Conservation (phyloP, 139 green algal species). For the Diplosphaera chodatii region DNA sequence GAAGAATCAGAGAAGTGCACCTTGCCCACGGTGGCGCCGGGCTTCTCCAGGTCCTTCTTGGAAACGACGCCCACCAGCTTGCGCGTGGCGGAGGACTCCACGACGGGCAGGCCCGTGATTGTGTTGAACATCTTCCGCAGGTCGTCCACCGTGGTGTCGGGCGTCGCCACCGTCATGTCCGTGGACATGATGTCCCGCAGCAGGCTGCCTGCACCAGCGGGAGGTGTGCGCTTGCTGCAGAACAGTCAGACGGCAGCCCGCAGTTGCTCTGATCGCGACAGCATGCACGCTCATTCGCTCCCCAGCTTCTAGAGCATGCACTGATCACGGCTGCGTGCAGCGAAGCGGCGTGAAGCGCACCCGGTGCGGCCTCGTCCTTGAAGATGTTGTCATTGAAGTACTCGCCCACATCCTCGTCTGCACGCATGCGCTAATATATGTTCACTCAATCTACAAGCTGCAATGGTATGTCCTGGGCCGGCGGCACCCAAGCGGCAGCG, state of each 20-base stretch:
- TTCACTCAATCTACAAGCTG: no score
- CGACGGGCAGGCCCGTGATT: slow-evolving; percentile 27
- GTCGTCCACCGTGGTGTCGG: slow-evolving; percentile 12
- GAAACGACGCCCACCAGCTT: slow-evolving; percentile 29
- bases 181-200: slow-evolving; percentile 25
- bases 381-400: slow-evolving; percentile 32
- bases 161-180: slow-evolving; percentile 10
- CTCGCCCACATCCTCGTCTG: slow-evolving; percentile 28
- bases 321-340: no score
- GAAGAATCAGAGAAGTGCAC: no score
- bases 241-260: no score
- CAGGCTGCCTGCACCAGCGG: neutral
- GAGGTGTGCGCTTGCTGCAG: no score
- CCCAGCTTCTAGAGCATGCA: no score
- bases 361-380: slow-evolving; percentile 19
- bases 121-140: slow-evolving; percentile 11
- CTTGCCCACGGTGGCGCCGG: slow-evolving; percentile 1
- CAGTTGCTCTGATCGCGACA: no score
- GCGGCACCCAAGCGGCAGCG: no score
- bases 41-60: slow-evolving; percentile 28
- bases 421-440: no score
- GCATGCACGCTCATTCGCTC: no score
- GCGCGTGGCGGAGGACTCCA: slow-evolving; percentile 13
- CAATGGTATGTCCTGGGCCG: no score
- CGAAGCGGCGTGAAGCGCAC: neutral